A percentile compares a stretch with the other conserved stretches of the same genome.
Evolutionary conservation across 2,329 filamentous ascomycete species (phyloP).

Genomic region (Dryadomyces quercivorus): DNA sequence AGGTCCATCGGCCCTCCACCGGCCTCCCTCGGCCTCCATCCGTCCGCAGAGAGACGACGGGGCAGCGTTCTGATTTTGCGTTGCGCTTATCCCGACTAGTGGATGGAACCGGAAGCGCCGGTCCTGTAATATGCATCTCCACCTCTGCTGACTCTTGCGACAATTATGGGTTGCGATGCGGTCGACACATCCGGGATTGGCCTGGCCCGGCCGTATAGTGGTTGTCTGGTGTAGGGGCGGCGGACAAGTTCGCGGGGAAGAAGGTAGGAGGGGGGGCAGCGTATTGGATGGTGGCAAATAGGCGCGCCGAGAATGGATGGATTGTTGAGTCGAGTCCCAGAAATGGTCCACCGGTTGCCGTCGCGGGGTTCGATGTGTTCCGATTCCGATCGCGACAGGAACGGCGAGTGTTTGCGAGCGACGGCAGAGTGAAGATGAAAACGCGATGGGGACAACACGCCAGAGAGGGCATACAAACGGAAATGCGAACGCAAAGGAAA

Average conservation of each 20-base stretch:
- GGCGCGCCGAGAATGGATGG: background rate
- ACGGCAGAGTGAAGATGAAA: background rate
- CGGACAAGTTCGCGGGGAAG: background rate
- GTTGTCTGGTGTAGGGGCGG: background rate
- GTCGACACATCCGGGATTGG: too few species aligned
- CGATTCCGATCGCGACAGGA: background rate
- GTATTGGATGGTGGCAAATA: background rate
- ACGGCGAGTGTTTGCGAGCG: background rate
- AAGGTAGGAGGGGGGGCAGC: background rate
- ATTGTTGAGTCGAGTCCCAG: background rate
- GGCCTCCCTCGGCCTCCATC: too few species aligned
- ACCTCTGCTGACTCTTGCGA: background rate
- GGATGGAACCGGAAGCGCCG: background rate
- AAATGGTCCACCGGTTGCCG: background rate
- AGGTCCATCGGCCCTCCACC: too few species aligned
- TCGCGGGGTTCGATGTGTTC: background rate
- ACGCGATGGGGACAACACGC: too few species aligned
- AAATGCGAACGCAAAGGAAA: background rate
- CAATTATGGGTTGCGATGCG: background rate
- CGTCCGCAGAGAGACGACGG: too few species aligned
- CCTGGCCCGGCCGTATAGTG: background rate
- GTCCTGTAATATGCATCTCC: background rate
- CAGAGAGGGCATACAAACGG: background rate
- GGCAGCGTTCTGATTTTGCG: too few species aligned
- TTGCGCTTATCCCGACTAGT: background rate